Evolutionary conservation across 208 protist genomes (phyloP), one percentile per base, ranked within the genome.

Genomic region (Acanthamoeba sp.): DNA sequence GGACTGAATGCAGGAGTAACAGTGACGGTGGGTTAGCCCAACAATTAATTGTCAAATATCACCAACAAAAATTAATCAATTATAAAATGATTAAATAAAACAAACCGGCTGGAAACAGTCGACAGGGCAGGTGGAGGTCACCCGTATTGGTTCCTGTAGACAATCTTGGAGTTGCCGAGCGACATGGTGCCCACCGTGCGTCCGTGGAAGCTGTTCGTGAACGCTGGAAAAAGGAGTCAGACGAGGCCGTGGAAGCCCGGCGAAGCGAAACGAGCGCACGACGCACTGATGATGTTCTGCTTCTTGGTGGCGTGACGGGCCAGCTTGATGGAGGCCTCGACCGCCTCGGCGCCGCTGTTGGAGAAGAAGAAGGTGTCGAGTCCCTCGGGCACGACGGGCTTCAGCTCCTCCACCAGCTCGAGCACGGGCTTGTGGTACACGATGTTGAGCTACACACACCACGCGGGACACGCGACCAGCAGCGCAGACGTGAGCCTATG

Each of bases 131-230:
- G n/a, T 18, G 9, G 62, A 69, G 9, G 9, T 7, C 62, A 69
- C 62, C 62, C 62, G n/a, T 69, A 69, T 16, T 69, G 62, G 62
- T 69, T 69, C 62, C 36, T 69, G 87, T 96, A 96, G 57, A 96
- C 85, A 87, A 69, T 95, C 95, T 96, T 96, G 57, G 80, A 95
- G 32, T 96, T 96, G 71, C 96, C 97, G 34, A 97, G 40, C 36
- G 95, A 55, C 94, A 95, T 94, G 24, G 96, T 96, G 27, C 85
- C 85, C 36, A 91, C 45, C 6, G 85, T 91, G 40, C 85, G 85
- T 1, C 85, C 85, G 38, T 91, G 85, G 59, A 91, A 91, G 85
- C 85, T 91, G 55, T 71, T 71, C 24, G 22, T 24, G 34, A 91
- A 91, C 52, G 85, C 38, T 69, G n/a, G 16, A 4, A 16, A 34